Evolutionary conservation across 805 yeast genomes (phyloP).

Genomic region (Clavispora asparagi): DNA sequence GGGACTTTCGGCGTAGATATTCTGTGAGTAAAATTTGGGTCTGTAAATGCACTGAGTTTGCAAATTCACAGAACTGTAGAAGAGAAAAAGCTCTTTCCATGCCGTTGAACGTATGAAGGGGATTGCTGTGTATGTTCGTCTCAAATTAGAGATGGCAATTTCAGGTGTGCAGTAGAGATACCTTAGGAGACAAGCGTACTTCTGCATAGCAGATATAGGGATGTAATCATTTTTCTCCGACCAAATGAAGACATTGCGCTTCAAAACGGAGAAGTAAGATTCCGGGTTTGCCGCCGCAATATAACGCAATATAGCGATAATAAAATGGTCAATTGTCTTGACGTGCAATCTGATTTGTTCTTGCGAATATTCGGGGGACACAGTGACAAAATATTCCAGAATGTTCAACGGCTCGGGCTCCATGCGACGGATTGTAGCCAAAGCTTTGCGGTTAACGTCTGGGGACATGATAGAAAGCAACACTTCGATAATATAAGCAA

Average conservation of each 20-base stretch:
- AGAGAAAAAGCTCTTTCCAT: conserved; percentile 34
- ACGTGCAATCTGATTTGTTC: conserved; percentile 5
- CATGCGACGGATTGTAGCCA: conserved; percentile 20
- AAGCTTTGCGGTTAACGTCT: conserved; percentile 22
- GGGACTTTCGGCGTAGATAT: conserved; percentile 18
- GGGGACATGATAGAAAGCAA: conserved; percentile 27
- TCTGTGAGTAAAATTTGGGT: conserved; percentile 28
- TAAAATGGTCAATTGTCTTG: conserved; percentile 28
- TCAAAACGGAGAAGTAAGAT: conserved; percentile 24
- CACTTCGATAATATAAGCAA: conserved; percentile 22
- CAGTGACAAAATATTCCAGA: background rate
- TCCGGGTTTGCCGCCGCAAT: conserved; percentile 34
- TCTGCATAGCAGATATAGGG: conserved; percentile 23
- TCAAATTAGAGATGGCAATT: conserved; percentile 19
- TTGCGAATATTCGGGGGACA: background rate
- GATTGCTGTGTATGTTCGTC: conserved; percentile 17
- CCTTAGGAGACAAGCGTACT: conserved; percentile 31
- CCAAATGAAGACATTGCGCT: conserved; percentile 21
- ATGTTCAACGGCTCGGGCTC: background rate
- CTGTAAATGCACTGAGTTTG: conserved; percentile 34
- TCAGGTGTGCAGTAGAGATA: conserved; percentile 25
- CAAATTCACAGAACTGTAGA: conserved; percentile 25
- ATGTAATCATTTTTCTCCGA: conserved; percentile 20
- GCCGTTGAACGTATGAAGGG: conserved; percentile 25
- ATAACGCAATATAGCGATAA: conserved; percentile 27